Conservation (phyloP, 345 rosid species). For the Gossypium turneri region DNA sequence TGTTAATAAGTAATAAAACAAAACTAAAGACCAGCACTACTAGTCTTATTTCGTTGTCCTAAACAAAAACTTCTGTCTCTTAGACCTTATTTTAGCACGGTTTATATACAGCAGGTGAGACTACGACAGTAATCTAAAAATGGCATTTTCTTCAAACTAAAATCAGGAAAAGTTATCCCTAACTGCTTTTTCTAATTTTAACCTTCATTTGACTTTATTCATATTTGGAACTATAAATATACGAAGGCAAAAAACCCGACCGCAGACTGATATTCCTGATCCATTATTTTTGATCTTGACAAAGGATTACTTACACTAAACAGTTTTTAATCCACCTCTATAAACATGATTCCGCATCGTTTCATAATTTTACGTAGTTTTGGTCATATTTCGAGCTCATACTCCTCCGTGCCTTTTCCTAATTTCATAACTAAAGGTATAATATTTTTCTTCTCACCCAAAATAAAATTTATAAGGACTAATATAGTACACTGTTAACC, state of each 20-base stretch:
- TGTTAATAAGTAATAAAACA: too few species aligned
- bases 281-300: not conserved
- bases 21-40: not conserved
- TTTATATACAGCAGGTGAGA: not conserved
- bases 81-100: not conserved
- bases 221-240: not conserved
- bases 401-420: too few species aligned
- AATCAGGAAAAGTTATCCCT: not conserved
- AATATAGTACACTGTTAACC: too few species aligned
- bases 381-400: not conserved
- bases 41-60: not conserved
- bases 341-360: not conserved
- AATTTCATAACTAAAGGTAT: too few species aligned
- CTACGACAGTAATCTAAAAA: not conserved
- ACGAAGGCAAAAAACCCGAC: not conserved
- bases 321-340: not conserved
- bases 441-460: too few species aligned
- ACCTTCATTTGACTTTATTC: not conserved
- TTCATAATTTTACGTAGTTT: not conserved
- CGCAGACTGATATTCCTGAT: not conserved
- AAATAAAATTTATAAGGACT: too few species aligned
- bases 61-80: not conserved
- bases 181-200: conserved; percentile 1
- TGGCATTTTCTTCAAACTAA: not conserved
- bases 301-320: not conserved